phyloP scores from a whole-genome alignment of 306 rosid species.

The Acacia crassicarpa region DNA sequence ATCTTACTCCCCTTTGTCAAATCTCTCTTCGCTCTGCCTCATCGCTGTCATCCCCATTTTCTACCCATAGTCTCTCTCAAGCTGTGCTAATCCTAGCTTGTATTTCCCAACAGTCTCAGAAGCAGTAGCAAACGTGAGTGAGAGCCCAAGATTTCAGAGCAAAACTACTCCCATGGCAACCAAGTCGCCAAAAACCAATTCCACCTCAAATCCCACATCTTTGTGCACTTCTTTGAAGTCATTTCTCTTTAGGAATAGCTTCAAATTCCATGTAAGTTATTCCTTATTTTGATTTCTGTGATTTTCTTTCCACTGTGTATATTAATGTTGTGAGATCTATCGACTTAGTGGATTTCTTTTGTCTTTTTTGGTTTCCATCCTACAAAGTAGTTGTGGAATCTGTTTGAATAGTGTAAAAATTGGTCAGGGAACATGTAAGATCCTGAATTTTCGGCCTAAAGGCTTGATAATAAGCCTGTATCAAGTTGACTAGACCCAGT shows the following conservation, averaged over 20 bases:
- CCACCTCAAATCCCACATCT: constrained; percentile 71
- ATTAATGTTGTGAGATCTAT: not conserved
- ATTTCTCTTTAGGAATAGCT: constrained; percentile 91
- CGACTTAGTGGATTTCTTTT: not conserved
- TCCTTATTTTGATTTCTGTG: not conserved
- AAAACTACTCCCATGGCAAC: constrained; percentile 46
- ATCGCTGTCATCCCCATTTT: constrained; percentile 22
- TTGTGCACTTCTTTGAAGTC: constrained; percentile 88
- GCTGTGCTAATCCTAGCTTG: constrained; percentile 40
- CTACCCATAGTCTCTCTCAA: constrained; percentile 33
- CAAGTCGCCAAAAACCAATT: constrained; percentile 43
- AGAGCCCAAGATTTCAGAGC: constrained; percentile 46
- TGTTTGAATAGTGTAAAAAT: constrained; percentile 88
- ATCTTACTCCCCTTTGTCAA: constrained; percentile 28
- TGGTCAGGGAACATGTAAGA: constrained; percentile 96
- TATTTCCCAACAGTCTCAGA: constrained; percentile 56
- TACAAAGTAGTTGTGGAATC: constrained; percentile 93
- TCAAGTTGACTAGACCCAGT: no score
- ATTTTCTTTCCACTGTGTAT: not conserved
- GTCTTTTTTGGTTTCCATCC: not conserved
- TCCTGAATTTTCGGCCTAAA: no score
- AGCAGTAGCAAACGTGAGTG: constrained; percentile 32
- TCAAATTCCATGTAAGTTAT: constrained; percentile 73
- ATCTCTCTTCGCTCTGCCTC: constrained; percentile 28
- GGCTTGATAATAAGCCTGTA: no score